Conservation (phyloP, 345 rosid genomes). For the Gynandropsis gynandra region DNA sequence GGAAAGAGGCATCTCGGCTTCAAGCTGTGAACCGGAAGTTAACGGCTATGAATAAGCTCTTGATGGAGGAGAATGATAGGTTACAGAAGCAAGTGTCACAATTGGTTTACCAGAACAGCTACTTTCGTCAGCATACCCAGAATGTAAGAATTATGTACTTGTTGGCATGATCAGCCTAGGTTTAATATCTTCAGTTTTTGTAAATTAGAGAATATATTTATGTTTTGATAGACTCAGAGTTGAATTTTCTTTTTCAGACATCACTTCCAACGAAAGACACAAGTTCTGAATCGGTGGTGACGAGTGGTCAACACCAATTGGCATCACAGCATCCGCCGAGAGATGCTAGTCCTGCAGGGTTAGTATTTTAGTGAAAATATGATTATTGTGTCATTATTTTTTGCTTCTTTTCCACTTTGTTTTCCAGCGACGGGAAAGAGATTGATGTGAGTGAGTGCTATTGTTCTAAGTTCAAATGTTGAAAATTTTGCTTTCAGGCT, state of each 20-base stretch:
- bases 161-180: neutral
- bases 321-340: slow-evolving; percentile 95
- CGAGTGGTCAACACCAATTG: slow-evolving; percentile 94
- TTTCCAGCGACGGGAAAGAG: slow-evolving; percentile 14
- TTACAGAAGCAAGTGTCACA: slow-evolving; percentile 99
- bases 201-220: neutral
- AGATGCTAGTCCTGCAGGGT: slow-evolving; percentile 99
- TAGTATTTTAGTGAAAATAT: slow-evolving; percentile 33
- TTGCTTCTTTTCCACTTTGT: slow-evolving; percentile 24
- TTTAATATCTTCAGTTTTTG: neutral
- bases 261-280: slow-evolving; percentile 92
- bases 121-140: slow-evolving; percentile 91
- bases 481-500: slow-evolving; percentile 46
- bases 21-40: slow-evolving; percentile 96
- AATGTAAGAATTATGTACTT: slow-evolving; percentile 42
- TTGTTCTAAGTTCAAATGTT: neutral
- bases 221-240: slow-evolving; percentile 9
- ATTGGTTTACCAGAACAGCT: slow-evolving; percentile 93
- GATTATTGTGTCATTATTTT: slow-evolving; percentile 40
- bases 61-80: slow-evolving; percentile 99
- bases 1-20: slow-evolving; percentile 97
- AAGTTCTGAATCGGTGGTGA: slow-evolving; percentile 98
- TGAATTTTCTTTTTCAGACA: slow-evolving; percentile 44
- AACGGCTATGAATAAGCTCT: slow-evolving; percentile 96
- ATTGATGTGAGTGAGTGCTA: slow-evolving; percentile 23